Conservation (phyloP, 1,284 basidiomycete species). For the Blastosporella zonata region DNA sequence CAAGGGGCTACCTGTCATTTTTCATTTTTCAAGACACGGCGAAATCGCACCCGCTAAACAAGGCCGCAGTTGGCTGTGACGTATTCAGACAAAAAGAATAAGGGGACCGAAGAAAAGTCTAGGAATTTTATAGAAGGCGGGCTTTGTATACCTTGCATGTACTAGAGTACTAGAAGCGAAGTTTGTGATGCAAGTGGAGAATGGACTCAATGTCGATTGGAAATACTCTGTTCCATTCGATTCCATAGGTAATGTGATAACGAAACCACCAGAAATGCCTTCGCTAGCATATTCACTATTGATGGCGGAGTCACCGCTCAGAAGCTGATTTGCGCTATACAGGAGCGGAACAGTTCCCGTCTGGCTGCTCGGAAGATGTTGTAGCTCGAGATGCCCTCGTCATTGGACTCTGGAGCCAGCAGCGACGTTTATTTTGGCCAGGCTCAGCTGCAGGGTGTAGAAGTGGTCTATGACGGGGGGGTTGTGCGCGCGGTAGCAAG, state of each 20-base stretch:
- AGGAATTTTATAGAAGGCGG: neutral
- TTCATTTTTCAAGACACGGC: neutral
- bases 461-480: slow-evolving; percentile 1
- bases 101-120: no score
- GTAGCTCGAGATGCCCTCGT: slow-evolving; percentile 5
- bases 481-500: slow-evolving; percentile 8
- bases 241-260: neutral
- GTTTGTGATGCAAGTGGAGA: no score
- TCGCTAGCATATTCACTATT: slow-evolving; percentile 3
- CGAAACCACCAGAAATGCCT: slow-evolving; percentile 9
- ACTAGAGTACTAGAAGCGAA: no score
- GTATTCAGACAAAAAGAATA: neutral
- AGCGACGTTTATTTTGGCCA: neutral
- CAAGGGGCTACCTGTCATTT: no score
- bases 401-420: neutral
- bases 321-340: slow-evolving; percentile 1
- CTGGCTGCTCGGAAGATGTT: neutral
- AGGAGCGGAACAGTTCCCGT: slow-evolving; percentile 9
- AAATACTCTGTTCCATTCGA: neutral
- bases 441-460: slow-evolving; percentile 11
- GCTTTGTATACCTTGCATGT: neutral
- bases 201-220: neutral
- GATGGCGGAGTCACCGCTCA: slow-evolving; percentile 8
- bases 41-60: neutral
- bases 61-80: neutral